Base-by-base conservation (phyloP, 202 grass and related monocot species). In the Hordeum pubiflorum region DNA sequence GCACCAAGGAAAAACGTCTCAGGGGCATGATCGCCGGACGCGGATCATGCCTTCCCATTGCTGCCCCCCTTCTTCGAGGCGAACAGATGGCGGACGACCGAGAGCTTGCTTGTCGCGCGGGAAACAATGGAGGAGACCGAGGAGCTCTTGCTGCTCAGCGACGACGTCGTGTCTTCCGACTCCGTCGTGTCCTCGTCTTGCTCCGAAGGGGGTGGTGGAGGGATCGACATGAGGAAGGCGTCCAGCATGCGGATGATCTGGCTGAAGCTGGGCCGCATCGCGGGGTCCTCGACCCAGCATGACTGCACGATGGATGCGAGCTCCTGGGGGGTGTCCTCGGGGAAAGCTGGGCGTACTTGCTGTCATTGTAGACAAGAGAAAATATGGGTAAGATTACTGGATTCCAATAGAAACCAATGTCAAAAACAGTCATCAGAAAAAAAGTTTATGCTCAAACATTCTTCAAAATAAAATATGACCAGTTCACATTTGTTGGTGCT, bases 171-270 rank as follows among this genome's bases (percentile, higher is more conserved):
- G 72, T 91, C 81, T 6, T 89, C 85, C 0, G 74, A 61, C 79
- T 90, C 89, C 2, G 5, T 5, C 55, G 7, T 58, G 3, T 74
- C 82, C 39, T 86, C 67, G 2, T 75, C 74, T 69, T 54, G 32
- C 67, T 89, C 87, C 32, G 62, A 75, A 69, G 79, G 34, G 18
- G 79, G 79, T 0, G 80, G 86, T 2, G 84, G 68, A 63, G 89
- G 87, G 21, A 99, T 78, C 7, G 80, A 89, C 72, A 79, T 77
- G 40, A 90, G 90, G 91, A 99, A 99, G 13, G 90, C 84, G 55
- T 95, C 89, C 67, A 99, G 81, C 96, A 96, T 95, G 48, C 92
- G 73, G 54, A 99, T 99, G 82, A 99, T 99, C 89, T 96, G 89
- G 78, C 80, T 87, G 87, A 99, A 99, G 77, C 92, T 89, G 23